Evolutionary conservation across 148 eudicot species (phyloP).

Genomic region (Fagopyrum homotropicum): DNA sequence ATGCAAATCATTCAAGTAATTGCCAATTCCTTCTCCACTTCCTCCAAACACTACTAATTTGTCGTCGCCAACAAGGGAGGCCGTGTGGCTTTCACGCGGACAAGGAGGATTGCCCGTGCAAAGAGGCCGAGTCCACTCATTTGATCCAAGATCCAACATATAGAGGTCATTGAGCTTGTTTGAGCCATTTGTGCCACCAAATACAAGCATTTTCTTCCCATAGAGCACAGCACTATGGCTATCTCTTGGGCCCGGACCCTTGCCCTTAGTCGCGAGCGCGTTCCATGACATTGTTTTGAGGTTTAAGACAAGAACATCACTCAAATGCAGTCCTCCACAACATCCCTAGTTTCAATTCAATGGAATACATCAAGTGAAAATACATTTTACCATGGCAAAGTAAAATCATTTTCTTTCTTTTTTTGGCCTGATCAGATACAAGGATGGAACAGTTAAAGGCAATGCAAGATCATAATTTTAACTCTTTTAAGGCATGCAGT

Average conservation of each 20-base stretch:
- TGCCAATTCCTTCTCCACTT: conserved; percentile 80
- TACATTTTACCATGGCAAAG: too few relatives aligned
- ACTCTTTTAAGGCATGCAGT: background rate
- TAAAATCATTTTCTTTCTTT: background rate
- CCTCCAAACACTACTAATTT: conserved; percentile 78
- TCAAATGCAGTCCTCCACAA: conserved; percentile 88
- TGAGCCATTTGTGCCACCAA: conserved; percentile 85
- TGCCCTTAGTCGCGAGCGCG: conserved; percentile 54
- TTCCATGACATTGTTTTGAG: conserved; percentile 73
- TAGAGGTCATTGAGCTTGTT: conserved; percentile 74
- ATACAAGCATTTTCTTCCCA: conserved; percentile 53
- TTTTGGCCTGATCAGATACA: background rate
- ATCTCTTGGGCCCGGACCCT: conserved; percentile 78
- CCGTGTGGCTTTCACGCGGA: conserved; percentile 90
- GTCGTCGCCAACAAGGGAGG: conserved; percentile 54
- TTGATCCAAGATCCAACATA: conserved; percentile 53
- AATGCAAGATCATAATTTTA: background rate
- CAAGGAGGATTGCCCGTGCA: conserved; percentile 61
- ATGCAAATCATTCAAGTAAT: conserved; percentile 79
- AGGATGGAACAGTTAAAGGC: background rate
- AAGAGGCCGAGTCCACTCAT: conserved; percentile 54
- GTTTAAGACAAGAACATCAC: conserved; percentile 70
- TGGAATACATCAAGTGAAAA: background rate
- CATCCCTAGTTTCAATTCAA: conserved; percentile 51
- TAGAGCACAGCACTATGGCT: conserved; percentile 72